Evolutionary conservation across 2,329 filamentous ascomycete species (phyloP).

Genomic region (Alternaria angustiovoidea): DNA sequence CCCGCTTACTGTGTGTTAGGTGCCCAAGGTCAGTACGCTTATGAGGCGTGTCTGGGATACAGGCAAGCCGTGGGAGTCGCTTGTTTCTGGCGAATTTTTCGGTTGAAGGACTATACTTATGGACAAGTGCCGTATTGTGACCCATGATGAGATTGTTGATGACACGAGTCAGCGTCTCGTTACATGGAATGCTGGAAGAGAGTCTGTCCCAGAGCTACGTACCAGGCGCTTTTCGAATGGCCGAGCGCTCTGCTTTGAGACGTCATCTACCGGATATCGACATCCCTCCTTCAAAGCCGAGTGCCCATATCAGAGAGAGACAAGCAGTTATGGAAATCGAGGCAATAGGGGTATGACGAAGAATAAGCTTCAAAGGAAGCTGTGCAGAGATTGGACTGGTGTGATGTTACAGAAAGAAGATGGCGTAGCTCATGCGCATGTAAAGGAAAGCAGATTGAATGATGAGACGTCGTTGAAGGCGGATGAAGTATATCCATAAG

Average conservation of each 20-base stretch:
- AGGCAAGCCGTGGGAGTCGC: constrained; percentile 72
- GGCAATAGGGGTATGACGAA: not conserved
- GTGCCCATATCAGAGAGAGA: not conserved
- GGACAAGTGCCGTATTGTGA: not conserved
- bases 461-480: not conserved
- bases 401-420: not conserved
- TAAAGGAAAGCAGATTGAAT: not conserved
- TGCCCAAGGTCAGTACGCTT: constrained; percentile 67
- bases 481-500: not conserved
- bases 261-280: not conserved
- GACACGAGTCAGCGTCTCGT: not conserved
- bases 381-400: not conserved
- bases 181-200: not conserved
- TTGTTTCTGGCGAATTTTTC: constrained; percentile 73
- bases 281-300: not conserved
- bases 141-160: not conserved
- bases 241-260: not conserved
- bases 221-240: not conserved
- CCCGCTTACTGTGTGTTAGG: constrained; percentile 47
- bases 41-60: constrained; percentile 76
- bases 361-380: not conserved
- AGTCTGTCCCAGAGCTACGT: not conserved
- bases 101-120: constrained; percentile 49
- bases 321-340: not conserved
- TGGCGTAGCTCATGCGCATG: not conserved